Evolutionary conservation across 78 protist species (phyloP), one percentile per base, ranked within the genome.

Genomic region (Dictyostelium purpureum): DNA sequence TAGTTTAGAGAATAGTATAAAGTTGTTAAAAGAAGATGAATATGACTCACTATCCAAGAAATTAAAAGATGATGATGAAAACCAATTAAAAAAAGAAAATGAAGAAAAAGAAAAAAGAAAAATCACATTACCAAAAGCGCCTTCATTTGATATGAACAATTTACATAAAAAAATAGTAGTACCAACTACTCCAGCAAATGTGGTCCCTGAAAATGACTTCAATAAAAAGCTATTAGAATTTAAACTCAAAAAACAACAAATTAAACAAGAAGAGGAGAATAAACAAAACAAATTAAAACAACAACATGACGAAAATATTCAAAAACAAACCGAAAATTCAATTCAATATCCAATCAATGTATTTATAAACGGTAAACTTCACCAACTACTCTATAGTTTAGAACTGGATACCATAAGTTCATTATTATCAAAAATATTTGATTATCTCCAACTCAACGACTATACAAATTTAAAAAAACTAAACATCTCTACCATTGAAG

Each of bases 351-450:
- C 52, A 45, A 26, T 43, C 6, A 71, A 71, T 37, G 18, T 71
- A 19, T 18, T 43, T 43, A 71, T 31, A 14, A 31, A 28, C 11
- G 12, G 49, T 67, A 38, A 16, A 52, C 26, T 33, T 2, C 38
- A 75, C 14, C 54, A 81, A 6, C 26, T 71, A 1, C n/a, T 19
- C 47, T 81, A 81, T 33, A 85, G 83, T 47, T 28, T 85, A 35
- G 82, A 73, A 33, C n/a, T 51, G 19, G 92, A 85, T 33, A 85
- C 74, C 0, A 45, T 85, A 11, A 9, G 10, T 11, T 33, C 75
- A 10, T n/a, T 85, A 40, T 24, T 40, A 57, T 31, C 35, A 31
- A 52, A 61, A 42, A 28, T 79, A 0, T 79, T 9, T 31, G 38
- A 59, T 7, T 45, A 79, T 26, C 6, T 79, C 61, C 47, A 63